Conservation (phyloP, 108 stramenopile genomes). For the Fragilariopsis cylindrus region DNA sequence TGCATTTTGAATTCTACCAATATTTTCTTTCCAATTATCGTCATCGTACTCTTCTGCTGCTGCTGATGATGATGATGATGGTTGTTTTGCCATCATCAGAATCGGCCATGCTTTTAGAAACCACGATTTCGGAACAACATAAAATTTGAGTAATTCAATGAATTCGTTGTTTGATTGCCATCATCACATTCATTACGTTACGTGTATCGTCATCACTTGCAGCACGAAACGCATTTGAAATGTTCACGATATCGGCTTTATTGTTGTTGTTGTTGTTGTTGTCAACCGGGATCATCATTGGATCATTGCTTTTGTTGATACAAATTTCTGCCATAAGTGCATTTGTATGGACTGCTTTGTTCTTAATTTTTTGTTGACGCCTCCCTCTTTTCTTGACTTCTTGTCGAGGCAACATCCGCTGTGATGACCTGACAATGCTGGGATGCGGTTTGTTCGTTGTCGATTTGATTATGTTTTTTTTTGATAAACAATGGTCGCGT, state of each 20-base stretch:
- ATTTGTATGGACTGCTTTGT: too few relatives aligned
- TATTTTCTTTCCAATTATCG: constrained; percentile 27
- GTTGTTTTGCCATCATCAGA: constrained; percentile 9
- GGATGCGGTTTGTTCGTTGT: too few relatives aligned
- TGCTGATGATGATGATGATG: not conserved
- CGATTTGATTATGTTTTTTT: too few relatives aligned
- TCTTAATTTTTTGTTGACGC: too few relatives aligned
- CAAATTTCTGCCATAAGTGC: too few relatives aligned
- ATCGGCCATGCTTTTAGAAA: constrained; percentile 42
- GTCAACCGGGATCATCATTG: constrained; percentile 1
- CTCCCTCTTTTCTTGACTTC: too few relatives aligned
- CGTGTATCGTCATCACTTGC: constrained; percentile 51
- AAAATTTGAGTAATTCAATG: constrained; percentile 34
- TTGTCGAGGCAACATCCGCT: too few relatives aligned
- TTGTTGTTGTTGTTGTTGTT: constrained; percentile 5
- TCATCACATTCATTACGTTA: constrained; percentile 47
- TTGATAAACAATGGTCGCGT: too few relatives aligned
- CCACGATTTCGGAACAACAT: constrained; percentile 47
- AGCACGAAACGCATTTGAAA: constrained; percentile 38
- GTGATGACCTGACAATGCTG: too few relatives aligned
- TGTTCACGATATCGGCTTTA: constrained; percentile 30
- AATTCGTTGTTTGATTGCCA: constrained; percentile 21
- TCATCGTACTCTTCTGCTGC: not conserved
- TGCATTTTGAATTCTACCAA: constrained; percentile 32
- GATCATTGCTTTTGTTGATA: not conserved